A percentile compares a stretch with the other conserved stretches of the same genome.
Conservation (phyloP, 805 yeast species). For the Candida arabinofermentans region DNA sequence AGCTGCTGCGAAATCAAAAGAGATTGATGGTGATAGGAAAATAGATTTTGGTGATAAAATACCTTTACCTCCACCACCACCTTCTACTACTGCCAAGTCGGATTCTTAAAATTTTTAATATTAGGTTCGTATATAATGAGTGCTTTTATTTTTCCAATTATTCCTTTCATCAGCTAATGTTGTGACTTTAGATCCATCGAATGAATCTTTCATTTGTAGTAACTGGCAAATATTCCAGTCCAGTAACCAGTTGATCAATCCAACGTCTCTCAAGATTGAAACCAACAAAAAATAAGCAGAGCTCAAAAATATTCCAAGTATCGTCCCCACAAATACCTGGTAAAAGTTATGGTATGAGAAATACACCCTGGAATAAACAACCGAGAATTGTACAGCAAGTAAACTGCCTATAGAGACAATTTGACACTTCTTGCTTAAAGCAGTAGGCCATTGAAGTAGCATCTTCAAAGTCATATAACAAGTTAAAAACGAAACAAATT, state of each 20-base stretch:
- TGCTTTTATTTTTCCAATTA: conserved; percentile 27
- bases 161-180: conserved; percentile 22
- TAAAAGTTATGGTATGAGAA: conserved; percentile 67
- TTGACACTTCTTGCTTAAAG: conserved; percentile 28
- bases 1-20: conserved; percentile 38
- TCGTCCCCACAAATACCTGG: conserved; percentile 73
- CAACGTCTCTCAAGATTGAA: conserved; percentile 57
- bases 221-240: conserved; percentile 48
- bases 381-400: conserved; percentile 33
- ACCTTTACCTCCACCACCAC: conserved; percentile 39
- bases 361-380: conserved; percentile 70
- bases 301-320: conserved; percentile 61
- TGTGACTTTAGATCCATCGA: conserved; percentile 14
- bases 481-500: conserved; percentile 87
- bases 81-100: conserved; percentile 21
- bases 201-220: conserved; percentile 59
- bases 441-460: conserved; percentile 38
- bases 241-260: conserved; percentile 63
- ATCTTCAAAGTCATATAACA: conserved; percentile 47
- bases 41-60: conserved; percentile 16
- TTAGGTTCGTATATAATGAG: too few relatives aligned
- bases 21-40: conserved; percentile 32
- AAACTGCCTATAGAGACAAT: conserved; percentile 28
- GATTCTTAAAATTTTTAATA: too few relatives aligned
- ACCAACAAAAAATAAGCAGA: conserved; percentile 50